These are phyloP conservation scores for Periconia sp. DNA, from an alignment of 2,329 filamentous ascomycete species.

Conservation along the genomic window DNA sequence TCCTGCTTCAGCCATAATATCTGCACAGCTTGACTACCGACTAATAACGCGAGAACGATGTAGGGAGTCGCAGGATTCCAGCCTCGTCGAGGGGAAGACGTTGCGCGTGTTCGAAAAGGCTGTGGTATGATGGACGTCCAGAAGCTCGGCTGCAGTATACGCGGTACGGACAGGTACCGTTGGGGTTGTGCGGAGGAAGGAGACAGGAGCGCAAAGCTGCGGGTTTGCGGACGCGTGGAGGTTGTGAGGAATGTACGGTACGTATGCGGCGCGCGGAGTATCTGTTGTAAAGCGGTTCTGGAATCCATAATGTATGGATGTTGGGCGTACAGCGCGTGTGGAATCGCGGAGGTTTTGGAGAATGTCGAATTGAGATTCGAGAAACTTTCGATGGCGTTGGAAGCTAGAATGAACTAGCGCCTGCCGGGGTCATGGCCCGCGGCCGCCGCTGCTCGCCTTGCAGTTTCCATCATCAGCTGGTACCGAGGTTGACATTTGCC, in stretches of 20 bases:
- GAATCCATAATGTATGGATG: constrained; percentile 28
- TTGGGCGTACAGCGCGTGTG: neutral
- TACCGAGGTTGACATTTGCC: neutral
- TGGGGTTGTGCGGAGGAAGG: constrained; percentile 11
- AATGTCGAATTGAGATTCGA: neutral
- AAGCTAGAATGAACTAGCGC: constrained; percentile 4
- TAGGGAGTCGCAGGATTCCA: constrained; percentile 65
- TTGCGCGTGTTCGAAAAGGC: constrained; percentile 19
- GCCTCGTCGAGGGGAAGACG: constrained; percentile 28
- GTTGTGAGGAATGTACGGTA: constrained; percentile 20
- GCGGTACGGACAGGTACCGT: constrained; percentile 35
- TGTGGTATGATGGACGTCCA: constrained; percentile 43
- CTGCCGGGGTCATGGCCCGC: neutral
- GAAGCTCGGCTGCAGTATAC: constrained; percentile 39
- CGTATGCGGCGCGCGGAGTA: constrained; percentile 23
- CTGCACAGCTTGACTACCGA: constrained; percentile 94
- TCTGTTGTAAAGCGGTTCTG: constrained; percentile 22
- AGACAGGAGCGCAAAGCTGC: constrained; percentile 24
- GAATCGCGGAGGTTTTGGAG: neutral
- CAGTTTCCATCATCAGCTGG: neutral
- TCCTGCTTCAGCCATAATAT: constrained; percentile 81
- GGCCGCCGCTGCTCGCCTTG: neutral
- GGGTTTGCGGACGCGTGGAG: constrained; percentile 20
- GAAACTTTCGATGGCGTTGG: constrained; percentile 12
- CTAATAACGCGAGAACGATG: constrained; percentile 69